Evolutionary conservation across 192 early-diverging fungal genomes (phyloP), one percentile per base, ranked within the genome.

Genomic region (Allomyces arbusculus): DNA sequence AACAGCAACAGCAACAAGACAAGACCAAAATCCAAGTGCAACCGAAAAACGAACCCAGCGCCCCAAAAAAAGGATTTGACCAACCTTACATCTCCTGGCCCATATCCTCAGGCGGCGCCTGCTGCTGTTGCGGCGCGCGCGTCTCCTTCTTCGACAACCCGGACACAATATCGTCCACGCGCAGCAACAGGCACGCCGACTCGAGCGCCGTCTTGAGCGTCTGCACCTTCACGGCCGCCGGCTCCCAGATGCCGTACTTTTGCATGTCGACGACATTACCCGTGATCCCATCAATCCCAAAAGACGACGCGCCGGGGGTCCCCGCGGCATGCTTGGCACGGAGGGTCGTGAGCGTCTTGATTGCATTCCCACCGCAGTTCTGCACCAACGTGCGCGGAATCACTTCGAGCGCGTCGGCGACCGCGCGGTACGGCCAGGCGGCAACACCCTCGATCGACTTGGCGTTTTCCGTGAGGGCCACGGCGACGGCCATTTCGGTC

Each of bases 121-220:
- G 33, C 33, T 40, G 33, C 33, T 40, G 33, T 7, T 40, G 33
- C 33, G 33, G 33, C 33, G 33, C 33, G 33, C 33, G 33, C 33
- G 33, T 40, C 50, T 73, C 75, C 66, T 78, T 80, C 65, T 80
- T 83, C 20, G 89, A 91, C 66, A 92, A 70, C 73, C 90, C 90
- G 45, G 91, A 93, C 4, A 99, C 94, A 78, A 99, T 97, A 78
- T 97, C 96, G 72, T 99, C 96, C 45, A 91, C 88, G 64, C 89
- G 85, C 68, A 91, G 72, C 62, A 91, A 71, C 70, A 91, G 67
- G 69, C 86, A 90, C 24, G 89, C 85, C 43, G 84, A 94, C 82
- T 99, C 96, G 69, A 99, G 91, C 23, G 96, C 96, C 23, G 96
- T 97, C 86, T 97, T 99, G 78, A 99, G 85, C 4, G 93, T 99